Conservation (phyloP, 139 green algal species). For the Limnomonas spitsbergensis region DNA sequence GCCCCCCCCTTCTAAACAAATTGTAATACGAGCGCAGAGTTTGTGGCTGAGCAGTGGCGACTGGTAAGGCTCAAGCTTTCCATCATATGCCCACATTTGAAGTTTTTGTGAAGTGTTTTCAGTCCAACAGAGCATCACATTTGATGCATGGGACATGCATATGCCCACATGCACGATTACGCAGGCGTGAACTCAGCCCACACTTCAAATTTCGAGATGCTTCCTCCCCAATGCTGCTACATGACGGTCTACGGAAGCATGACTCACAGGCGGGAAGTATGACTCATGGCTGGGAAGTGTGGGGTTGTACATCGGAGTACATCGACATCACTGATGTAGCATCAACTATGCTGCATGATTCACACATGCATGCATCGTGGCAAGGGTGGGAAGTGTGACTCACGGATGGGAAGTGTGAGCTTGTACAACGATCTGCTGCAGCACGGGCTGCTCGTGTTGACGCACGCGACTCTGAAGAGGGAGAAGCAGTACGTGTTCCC, state of each 20-base stretch:
- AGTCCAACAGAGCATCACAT: too few relatives aligned
- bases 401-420: background rate
- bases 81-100: too few relatives aligned
- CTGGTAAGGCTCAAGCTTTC: too few relatives aligned
- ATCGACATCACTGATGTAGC: background rate
- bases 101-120: too few relatives aligned
- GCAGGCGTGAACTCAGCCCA: too few relatives aligned
- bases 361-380: background rate
- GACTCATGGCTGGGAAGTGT: background rate
- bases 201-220: too few relatives aligned
- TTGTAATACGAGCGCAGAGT: too few relatives aligned
- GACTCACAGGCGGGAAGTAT: background rate
- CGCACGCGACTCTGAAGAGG: background rate
- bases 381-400: background rate
- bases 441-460: background rate
- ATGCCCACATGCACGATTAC: too few relatives aligned
- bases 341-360: background rate
- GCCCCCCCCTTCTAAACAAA: too few relatives aligned
- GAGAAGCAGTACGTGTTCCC: background rate
- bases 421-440: slow-evolving; percentile 7
- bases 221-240: too few relatives aligned
- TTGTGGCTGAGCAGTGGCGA: too few relatives aligned
- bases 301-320: background rate
- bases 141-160: too few relatives aligned
- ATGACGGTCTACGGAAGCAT: background rate